Evolutionary conservation across 495 filamentous ascomycete species (phyloP).

Genomic region (Aspergillus bertholletiae): DNA sequence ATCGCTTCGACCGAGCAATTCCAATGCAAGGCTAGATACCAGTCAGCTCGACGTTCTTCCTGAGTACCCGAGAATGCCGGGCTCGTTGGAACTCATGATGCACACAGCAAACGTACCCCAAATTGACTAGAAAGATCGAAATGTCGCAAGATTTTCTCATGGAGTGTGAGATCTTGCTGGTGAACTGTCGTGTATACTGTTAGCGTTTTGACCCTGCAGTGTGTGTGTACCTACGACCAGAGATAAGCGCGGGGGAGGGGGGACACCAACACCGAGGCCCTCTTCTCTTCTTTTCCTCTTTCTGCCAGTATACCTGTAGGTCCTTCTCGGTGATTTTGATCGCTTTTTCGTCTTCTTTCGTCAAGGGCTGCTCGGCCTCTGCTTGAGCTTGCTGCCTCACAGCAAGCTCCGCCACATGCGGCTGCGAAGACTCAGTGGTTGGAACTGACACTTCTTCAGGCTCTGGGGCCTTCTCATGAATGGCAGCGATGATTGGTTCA

Average conservation of each 20-base stretch:
- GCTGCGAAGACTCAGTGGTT: slow-evolving; percentile 25
- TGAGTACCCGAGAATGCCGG: background rate
- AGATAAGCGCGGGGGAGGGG: background rate
- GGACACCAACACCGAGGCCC: slow-evolving; percentile 42
- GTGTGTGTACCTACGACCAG: too few species aligned
- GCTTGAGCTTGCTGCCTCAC: slow-evolving; percentile 40
- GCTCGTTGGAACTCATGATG: too few species aligned
- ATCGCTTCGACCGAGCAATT: slow-evolving; percentile 74
- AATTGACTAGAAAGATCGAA: slow-evolving; percentile 88
- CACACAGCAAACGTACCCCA: slow-evolving; percentile 69
- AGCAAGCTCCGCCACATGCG: slow-evolving; percentile 46
- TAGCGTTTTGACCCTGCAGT: too few species aligned
- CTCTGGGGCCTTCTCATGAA: slow-evolving; percentile 37
- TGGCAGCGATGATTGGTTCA: slow-evolving; percentile 24
- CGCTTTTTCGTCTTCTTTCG: slow-evolving; percentile 53
- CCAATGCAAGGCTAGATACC: slow-evolving; percentile 77
- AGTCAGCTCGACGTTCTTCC: slow-evolving; percentile 11
- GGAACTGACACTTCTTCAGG: slow-evolving; percentile 20
- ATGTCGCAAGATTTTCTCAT: slow-evolving; percentile 83
- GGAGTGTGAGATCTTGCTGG: slow-evolving; percentile 61
- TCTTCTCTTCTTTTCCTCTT: slow-evolving; percentile 57
- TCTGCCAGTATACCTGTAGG: slow-evolving; percentile 69
- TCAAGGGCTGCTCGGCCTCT: slow-evolving; percentile 39
- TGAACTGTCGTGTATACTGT: slow-evolving; percentile 49
- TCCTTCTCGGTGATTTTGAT: slow-evolving; percentile 56